Base-by-base conservation (phyloP, 2,329 filamentous ascomycete genomes). In the Ceratocystis alfenasii region DNA sequence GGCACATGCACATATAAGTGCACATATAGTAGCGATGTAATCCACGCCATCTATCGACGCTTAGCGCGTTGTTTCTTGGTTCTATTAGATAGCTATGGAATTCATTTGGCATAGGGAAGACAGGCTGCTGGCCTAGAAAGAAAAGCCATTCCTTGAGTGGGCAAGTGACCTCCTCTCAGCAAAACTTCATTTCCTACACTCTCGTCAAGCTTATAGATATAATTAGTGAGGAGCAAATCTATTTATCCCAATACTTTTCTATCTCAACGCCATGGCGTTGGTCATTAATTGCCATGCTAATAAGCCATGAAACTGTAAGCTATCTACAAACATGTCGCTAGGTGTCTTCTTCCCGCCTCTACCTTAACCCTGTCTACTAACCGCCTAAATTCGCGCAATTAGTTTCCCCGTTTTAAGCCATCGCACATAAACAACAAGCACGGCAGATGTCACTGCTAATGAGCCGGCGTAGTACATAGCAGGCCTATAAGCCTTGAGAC, bases 401-500 rank as follows among this genome's bases (percentile, higher is more conserved):
- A 74, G 67, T 22, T 70, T 74, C 60, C 70, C 72, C 68, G 75
- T 77, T 50, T 78, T 74, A 65, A 75, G 77, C 59, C 81, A 70
- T 8, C 80, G 75, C 60, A 79, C 76, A 45, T 74, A 66, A 36
- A 72, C 72, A 17, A 81, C 75, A 44, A 81, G 72, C 2, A 72
- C 70, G 5, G 78, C 76, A 1, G 80, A 77, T 1, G 71, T 76
- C 20, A 81, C 70, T 0, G 80, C 78, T 71, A 83, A 74, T 0
- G 77, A 78, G 0, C 83, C 83, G 3, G 83, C 82, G 70, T 84
- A 85, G 71, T 81, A 84, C 72, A 86, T 86, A 1, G 83, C 83
- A 0, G 83, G 82, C 20, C 82, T 76, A 69, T 83, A 86, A 0
- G 83, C 80, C 25, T 78, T 73, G 1, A 84, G 72, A 0, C 80